Evolutionary conservation across 2,329 filamentous ascomycete genomes (phyloP).

Genomic region (Aureobasidium melanogenum): DNA sequence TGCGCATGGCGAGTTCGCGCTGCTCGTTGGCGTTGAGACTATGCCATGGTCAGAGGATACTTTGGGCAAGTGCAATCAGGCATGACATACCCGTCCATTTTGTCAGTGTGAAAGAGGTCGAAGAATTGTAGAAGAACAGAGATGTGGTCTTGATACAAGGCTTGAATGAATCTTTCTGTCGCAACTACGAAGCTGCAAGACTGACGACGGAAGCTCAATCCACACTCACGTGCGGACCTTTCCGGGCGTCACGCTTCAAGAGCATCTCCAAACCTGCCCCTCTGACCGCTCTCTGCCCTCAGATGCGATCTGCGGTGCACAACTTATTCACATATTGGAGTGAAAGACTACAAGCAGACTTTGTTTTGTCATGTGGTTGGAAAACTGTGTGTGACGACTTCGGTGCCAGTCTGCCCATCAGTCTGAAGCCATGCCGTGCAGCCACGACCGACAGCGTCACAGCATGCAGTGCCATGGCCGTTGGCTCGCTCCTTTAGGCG

Average conservation of each 20-base stretch:
- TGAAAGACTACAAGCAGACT: too few relatives aligned
- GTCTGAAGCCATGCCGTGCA: not conserved
- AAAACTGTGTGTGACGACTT: not conserved
- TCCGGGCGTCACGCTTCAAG: not conserved
- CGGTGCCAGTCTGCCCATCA: not conserved
- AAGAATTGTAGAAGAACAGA: not conserved
- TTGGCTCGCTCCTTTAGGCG: not conserved
- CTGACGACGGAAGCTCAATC: slow-evolving; percentile 6
- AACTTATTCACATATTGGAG: not conserved
- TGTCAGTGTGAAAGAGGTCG: not conserved
- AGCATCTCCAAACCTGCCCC: not conserved
- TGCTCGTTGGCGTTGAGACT: slow-evolving; percentile 73
- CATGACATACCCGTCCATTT: slow-evolving; percentile 29
- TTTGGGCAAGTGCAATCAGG: not conserved
- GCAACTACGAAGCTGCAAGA: not conserved
- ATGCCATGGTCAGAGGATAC: slow-evolving; percentile 5
- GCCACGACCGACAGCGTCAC: not conserved
- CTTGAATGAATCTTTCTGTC: not conserved
- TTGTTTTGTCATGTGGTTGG: not conserved
- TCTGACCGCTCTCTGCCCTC: not conserved
- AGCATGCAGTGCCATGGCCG: not conserved
- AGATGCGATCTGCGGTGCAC: not conserved
- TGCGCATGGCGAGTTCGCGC: slow-evolving; percentile 84
- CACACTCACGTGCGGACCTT: not conserved
- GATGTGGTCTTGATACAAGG: not conserved